phyloP scores from a whole-genome alignment of 2,329 filamentous ascomycete genomes.

The Microdochium trichocladiopsis region DNA sequence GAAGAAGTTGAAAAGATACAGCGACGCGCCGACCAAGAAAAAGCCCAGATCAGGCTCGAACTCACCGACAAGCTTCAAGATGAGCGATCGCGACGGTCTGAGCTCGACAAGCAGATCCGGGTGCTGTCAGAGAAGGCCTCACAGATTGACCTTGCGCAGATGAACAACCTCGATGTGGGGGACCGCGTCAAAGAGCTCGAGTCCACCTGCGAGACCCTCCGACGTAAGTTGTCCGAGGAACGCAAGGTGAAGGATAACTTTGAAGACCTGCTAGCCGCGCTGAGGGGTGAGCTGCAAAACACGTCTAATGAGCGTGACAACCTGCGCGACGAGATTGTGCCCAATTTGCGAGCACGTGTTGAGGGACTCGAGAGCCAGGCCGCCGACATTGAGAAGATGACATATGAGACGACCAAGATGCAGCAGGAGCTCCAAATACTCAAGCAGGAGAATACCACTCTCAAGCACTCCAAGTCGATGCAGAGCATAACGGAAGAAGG shows the following conservation, averaged over 20 bases:
- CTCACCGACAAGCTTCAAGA: slow-evolving; percentile 82
- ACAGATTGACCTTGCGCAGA: slow-evolving; percentile 46
- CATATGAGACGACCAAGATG: slow-evolving; percentile 76
- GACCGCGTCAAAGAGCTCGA: slow-evolving; percentile 73
- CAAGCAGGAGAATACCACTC: slow-evolving; percentile 56
- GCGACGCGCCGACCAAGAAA: slow-evolving; percentile 82
- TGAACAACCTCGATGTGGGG: slow-evolving; percentile 48
- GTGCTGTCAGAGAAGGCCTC: slow-evolving; percentile 73
- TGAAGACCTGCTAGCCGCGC: slow-evolving; percentile 79
- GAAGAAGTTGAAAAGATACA: slow-evolving; percentile 78
- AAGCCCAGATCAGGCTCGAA: slow-evolving; percentile 77
- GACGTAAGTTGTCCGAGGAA: slow-evolving; percentile 77
- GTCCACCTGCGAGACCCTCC: slow-evolving; percentile 70
- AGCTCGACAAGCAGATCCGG: slow-evolving; percentile 77
- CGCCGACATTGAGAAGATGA: slow-evolving; percentile 62
- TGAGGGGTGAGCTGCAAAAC: slow-evolving; percentile 75
- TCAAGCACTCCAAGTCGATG: slow-evolving; percentile 29
- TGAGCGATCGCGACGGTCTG: slow-evolving; percentile 68
- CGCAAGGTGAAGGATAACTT: slow-evolving; percentile 85
- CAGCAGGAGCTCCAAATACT: slow-evolving; percentile 77
- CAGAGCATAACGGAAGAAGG: slow-evolving; percentile 25
- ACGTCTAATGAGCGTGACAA: slow-evolving; percentile 87
- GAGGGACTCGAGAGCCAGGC: slow-evolving; percentile 73
- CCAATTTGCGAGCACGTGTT: slow-evolving; percentile 67
- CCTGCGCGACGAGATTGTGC: slow-evolving; percentile 80